Conservation (phyloP, 306 rosid species). For the Echinosophora koreensis region DNA sequence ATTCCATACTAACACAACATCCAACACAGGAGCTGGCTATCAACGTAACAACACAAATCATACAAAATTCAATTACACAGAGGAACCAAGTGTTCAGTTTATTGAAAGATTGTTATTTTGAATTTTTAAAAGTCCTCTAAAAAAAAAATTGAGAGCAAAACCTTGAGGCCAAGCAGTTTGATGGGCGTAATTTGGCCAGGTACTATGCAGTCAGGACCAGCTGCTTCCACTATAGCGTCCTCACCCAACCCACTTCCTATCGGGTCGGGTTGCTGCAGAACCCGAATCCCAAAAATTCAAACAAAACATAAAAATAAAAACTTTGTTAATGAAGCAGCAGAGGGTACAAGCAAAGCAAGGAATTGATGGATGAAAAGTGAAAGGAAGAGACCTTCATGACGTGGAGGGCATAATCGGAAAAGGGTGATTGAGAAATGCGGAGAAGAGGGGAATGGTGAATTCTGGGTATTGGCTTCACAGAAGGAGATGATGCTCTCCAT, state of each 20-base stretch:
- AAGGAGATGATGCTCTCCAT: conserved; percentile 77
- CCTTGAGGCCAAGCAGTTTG: conserved; percentile 88
- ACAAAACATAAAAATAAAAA: neutral
- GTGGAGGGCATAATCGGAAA: conserved; percentile 69
- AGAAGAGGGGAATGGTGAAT: conserved; percentile 82
- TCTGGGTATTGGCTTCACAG: conserved; percentile 73
- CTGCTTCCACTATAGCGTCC: conserved; percentile 85
- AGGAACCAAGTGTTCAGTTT: conserved; percentile 5
- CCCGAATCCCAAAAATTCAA: neutral
- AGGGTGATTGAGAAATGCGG: conserved; percentile 69
- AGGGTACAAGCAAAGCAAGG: neutral
- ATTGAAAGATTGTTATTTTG: no score
- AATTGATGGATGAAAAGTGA: neutral
- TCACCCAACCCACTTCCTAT: conserved; percentile 78
- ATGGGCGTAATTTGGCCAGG: conserved; percentile 82
- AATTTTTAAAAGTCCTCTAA: neutral
- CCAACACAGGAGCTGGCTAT: neutral
- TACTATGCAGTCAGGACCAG: conserved; percentile 93
- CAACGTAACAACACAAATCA: neutral
- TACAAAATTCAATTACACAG: neutral
- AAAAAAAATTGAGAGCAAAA: conserved; percentile 32
- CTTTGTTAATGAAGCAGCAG: neutral
- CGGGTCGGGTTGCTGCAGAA: conserved; percentile 75
- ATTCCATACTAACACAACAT: neutral
- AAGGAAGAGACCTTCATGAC: conserved; percentile 72